Base-by-base conservation (phyloP, 495 filamentous ascomycete species). In the Cercophora sp. region DNA sequence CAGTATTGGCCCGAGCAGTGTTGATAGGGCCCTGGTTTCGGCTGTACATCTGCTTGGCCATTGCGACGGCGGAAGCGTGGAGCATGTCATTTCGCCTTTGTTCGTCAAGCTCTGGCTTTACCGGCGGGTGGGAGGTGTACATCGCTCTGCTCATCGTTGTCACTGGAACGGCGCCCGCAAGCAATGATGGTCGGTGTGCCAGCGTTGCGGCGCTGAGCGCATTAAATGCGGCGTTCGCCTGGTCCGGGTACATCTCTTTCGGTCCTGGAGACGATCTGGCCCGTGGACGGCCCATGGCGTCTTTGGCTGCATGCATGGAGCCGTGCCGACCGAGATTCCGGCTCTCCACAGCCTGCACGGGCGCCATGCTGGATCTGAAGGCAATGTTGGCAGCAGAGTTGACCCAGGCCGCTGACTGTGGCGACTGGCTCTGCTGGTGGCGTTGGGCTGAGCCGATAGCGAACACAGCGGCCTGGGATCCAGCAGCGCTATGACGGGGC, bases 41-140 rank as follows among this genome's bases (percentile, higher is more conserved):
- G 11, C 69, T 79, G 66, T 89, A 94, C 85, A 95, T 89, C 52
- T 85, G 78, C 66, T 82, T 88, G 20, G 91, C 89, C 89, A 96
- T 95, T 3, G 85, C 87, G 1, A 95, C 68, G 3, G 91, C 87
- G 15, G 90, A 89, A 16, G 89, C 89, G 52, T 82, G 86, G 0
- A 95, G 69, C 5, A 83, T 82, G 62, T 87, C 85, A 27, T 80
- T 74, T 46, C 77, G 81, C 36, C 80, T 84, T 65, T 83, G 74
- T 55, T 94, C 91, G 29, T 94, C 85, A 0, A 83, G 61, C 60
- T 94, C 89, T 5, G 74, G 69, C 26, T 80, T 72, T 5, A 93
- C 81, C 0, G 85, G 87, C 10, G 90, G 90, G 40, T 82, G 70
- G 2, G 87, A 84, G 1, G 85, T 89, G 57, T 84, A 92, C 75